Base-by-base conservation (phyloP, 192 early-diverging fungal species). In the Coemansia sp. region DNA sequence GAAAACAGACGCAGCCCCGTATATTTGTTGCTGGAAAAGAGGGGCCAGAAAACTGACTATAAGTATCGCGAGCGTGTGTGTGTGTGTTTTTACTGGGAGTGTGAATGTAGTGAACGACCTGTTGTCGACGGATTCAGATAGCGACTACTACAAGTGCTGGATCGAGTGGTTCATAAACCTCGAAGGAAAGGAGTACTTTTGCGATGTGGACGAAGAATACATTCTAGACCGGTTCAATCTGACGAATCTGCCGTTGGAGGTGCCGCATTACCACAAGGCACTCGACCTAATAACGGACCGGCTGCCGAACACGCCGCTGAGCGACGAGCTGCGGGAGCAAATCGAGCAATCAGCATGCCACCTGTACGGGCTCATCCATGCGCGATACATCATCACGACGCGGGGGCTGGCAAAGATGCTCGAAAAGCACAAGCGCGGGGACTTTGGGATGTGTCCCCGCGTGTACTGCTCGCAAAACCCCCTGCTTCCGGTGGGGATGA, bases 351-450 rank as follows among this genome's bases (percentile, higher is more conserved):
- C 93, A 1, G 95, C 96, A 3, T 88, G 90, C 62, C 93, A 97
- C 72, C 78, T 99, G 46, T 99, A 98, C 73, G 98, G 98, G 44
- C 86, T 99, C n/a, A 97, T 99, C 66, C 98, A 99, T 67, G 95
- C 95, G 36, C 92, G 98, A 33, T 99, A 92, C 77, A 88, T 99
- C 68, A 89, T 98, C 41, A 99, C 98, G 0, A 86, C 86, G 14
- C 88, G 94, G 57, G 98, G 98, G 11, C 85, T 98, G 65, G 85
- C 85, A 39, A 97, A 96, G 84, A 98, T 99, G 95, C 63, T 90
- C 69, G 98, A 99, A 60, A 99, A 98, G 79, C 90, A 93, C 81
- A 92, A 93, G 72, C 89, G 92, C 51, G 92, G 88, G 4, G 96
- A 97, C 63, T 98, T 97, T 78, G 98, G 98, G 18, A 85, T 91